Conservation (phyloP, 2,329 filamentous ascomycete genomes). For the Juglanconis juglandina region DNA sequence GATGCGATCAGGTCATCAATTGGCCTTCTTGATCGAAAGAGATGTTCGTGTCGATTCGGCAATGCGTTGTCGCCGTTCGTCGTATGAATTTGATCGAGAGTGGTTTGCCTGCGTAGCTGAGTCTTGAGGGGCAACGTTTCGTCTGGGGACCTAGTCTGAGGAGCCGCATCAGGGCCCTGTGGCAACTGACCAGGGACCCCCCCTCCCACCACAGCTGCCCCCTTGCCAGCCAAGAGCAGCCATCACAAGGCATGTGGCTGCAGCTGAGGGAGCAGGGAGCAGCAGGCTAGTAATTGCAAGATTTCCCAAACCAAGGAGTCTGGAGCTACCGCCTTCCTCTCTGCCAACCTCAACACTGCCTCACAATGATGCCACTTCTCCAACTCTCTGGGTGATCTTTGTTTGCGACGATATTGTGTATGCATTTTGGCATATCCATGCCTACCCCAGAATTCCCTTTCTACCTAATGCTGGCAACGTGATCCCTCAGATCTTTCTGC, state of each 20-base stretch:
- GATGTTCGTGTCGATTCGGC: not conserved
- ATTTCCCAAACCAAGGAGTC: constrained; percentile 6
- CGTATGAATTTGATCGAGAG: not conserved
- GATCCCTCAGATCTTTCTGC: not conserved
- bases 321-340: constrained; percentile 2
- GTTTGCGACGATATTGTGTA: constrained; percentile 1
- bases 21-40: not conserved
- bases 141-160: not conserved
- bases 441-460: not conserved
- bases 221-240: not conserved
- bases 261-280: too few relatives aligned
- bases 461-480: not conserved
- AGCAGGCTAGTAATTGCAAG: not conserved
- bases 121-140: not conserved
- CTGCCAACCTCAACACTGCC: not conserved
- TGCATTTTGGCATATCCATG: constrained; percentile 19
- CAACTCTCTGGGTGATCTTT: not conserved
- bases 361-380: not conserved
- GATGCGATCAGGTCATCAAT: constrained; percentile 4
- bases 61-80: not conserved
- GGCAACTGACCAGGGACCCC: not conserved
- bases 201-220: not conserved
- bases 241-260: not conserved
- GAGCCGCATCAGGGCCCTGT: not conserved
- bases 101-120: not conserved